Conservation (phyloP, 2,329 filamentous ascomycete species). For the Aspergillus luchuensis region DNA sequence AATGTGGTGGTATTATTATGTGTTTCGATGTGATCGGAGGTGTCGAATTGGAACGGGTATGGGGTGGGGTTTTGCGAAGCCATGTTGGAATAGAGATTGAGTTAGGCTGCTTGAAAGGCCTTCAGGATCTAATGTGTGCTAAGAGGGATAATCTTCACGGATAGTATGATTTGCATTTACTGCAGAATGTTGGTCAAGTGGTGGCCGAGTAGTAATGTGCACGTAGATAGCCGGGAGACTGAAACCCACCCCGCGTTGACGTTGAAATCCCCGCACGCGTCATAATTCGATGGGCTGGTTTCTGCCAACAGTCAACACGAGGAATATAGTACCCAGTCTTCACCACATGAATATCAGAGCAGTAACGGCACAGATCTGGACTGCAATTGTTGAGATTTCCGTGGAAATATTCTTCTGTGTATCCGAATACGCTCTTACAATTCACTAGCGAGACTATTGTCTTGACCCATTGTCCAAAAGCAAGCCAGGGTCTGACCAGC, state of each 20-base stretch:
- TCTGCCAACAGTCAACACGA: background rate
- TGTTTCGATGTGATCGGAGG: constrained; percentile 6
- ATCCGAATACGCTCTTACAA: too few relatives aligned
- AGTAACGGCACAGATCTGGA: too few relatives aligned
- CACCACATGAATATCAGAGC: too few relatives aligned
- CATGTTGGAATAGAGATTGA: background rate
- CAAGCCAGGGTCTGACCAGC: too few relatives aligned
- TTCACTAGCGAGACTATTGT: too few relatives aligned
- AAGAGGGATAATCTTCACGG: background rate
- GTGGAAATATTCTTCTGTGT: too few relatives aligned
- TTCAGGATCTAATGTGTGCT: background rate
- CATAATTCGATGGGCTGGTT: background rate
- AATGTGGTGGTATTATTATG: constrained; percentile 2
- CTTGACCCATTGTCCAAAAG: too few relatives aligned
- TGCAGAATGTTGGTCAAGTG: background rate
- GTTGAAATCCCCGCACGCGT: background rate
- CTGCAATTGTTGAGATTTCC: too few relatives aligned
- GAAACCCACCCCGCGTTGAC: background rate
- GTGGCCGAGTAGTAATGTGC: background rate
- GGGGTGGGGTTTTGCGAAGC: constrained; percentile 9
- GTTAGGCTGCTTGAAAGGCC: background rate
- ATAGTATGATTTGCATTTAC: background rate
- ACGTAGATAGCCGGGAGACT: background rate
- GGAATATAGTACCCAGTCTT: too few relatives aligned
- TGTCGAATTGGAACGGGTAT: constrained; percentile 17